Percentiles rank a stretch among this genome's conserved stretches.
These are phyloP conservation scores for Suhomyces choctaworum DNA, from an alignment of 1,139 yeast species.

Conservation along the genomic window DNA sequence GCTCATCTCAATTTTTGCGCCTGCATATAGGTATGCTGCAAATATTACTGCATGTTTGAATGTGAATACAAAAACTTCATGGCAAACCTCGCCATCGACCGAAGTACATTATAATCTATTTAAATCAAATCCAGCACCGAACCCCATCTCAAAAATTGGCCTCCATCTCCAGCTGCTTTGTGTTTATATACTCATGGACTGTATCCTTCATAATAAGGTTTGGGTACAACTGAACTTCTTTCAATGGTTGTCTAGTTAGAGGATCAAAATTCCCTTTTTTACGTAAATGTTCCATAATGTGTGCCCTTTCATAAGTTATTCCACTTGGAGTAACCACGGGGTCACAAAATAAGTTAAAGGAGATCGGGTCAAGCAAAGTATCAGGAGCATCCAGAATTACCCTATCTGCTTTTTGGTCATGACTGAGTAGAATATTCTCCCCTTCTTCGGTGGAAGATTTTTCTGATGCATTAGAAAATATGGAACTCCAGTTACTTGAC, in stretches of 20 bases:
- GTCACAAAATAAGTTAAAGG: slow-evolving; percentile 44
- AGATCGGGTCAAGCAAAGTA: slow-evolving; percentile 46
- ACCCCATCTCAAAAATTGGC: no score
- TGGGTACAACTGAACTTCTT: slow-evolving; percentile 42
- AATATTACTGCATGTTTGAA: no score
- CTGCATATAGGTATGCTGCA: no score
- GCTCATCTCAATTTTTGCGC: no score
- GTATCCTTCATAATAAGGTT: slow-evolving; percentile 46
- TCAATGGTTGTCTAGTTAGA: slow-evolving; percentile 38
- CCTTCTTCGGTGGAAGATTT: slow-evolving; percentile 1
- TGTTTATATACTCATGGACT: slow-evolving; percentile 27
- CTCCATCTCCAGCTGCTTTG: slow-evolving; percentile 2
- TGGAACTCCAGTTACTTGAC: slow-evolving; percentile 1
- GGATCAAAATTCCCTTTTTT: slow-evolving; percentile 41
- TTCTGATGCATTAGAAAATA: slow-evolving; percentile 3
- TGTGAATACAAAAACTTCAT: no score
- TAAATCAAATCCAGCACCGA: no score
- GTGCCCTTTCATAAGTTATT: slow-evolving; percentile 45
- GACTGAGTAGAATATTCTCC: background rate
- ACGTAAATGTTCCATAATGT: slow-evolving; percentile 39
- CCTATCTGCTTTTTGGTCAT: slow-evolving; percentile 9
- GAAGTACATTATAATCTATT: no score
- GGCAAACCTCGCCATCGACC: no score
- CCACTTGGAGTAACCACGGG: slow-evolving; percentile 56
- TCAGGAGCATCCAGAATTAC: slow-evolving; percentile 41